phyloP scores from a whole-genome alignment of 768 basidiomycete genomes.

The Tephrocybe sp. region DNA sequence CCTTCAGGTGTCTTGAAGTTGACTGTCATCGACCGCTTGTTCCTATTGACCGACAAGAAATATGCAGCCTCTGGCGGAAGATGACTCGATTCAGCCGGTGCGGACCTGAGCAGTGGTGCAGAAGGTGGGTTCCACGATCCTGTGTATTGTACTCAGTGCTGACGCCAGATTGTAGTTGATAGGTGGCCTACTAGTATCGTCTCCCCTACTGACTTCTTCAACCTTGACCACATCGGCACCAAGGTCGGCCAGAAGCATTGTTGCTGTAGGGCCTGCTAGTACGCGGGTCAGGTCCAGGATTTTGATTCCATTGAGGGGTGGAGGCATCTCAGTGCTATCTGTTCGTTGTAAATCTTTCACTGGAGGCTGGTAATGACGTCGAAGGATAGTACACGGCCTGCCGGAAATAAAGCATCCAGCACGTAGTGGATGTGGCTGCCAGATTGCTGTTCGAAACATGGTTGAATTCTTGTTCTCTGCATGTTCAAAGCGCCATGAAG shows the following conservation, averaged over 20 bases:
- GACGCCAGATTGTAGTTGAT: not conserved
- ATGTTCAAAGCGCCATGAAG: no score
- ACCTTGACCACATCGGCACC: slow-evolving; percentile 95
- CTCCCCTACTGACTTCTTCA: slow-evolving; percentile 77
- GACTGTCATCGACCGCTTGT: slow-evolving; percentile 86
- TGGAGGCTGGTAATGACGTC: slow-evolving; percentile 3
- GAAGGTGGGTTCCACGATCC: slow-evolving; percentile 70
- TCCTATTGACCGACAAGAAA: slow-evolving; percentile 85
- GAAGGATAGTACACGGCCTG: not conserved
- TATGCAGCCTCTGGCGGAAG: slow-evolving; percentile 92
- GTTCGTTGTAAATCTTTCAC: slow-evolving; percentile 2
- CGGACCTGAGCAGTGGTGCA: slow-evolving; percentile 46
- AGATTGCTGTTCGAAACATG: slow-evolving; percentile 1
- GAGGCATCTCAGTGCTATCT: slow-evolving; percentile 54
- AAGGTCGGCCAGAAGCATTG: slow-evolving; percentile 91
- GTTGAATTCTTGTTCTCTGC: not conserved
- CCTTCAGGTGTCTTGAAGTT: slow-evolving; percentile 85
- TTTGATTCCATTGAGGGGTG: slow-evolving; percentile 77
- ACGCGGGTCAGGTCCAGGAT: slow-evolving; percentile 91
- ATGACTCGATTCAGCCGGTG: slow-evolving; percentile 54
- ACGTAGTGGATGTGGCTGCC: not conserved
- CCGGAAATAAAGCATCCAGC: not conserved
- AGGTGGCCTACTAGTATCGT: slow-evolving; percentile 61
- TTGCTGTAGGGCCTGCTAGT: slow-evolving; percentile 88
- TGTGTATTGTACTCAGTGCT: slow-evolving; percentile 23